Evolutionary conservation across 305 asterid species (phyloP), one percentile per base, ranked within the genome.

Genomic region (Fraxinus albicans): DNA sequence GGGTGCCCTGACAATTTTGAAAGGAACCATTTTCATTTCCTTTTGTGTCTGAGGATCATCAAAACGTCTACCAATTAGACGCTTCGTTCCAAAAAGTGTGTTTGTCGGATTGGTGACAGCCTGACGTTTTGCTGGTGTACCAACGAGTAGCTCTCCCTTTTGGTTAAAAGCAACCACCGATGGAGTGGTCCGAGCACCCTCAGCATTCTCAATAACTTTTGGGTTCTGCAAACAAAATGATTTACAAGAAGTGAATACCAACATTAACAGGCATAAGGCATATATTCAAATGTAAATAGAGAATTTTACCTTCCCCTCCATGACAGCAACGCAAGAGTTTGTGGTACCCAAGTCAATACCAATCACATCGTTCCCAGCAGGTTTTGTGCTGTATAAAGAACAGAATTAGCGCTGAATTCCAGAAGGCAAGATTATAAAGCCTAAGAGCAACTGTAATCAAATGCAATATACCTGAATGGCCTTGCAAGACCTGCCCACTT

Each of bases 331-430:
- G 80, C 90, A 86, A 38, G 92, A 91, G 76, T 91, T 89, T 7
- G 92, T 88, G 40, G 92, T 88, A 33, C 92, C 92, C 86, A 89
- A 88, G 77, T 91, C 92, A 12, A 91, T 91, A 77, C 94, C 94
- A 33, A 88, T 89, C 31, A 88, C 90, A 17, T 78, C 81, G 70
- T 77, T 77, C 21, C 82, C 78, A 29, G 40, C 78, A 5, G 85
- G 79, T 58, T 79, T 83, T 73, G 83, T 78, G 79, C 85, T 82
- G 79, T 12, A 74, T 60, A 7, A 53, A 1, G 33, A 38, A 65
- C 34, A 10, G 40, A 76, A 38, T 38, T 17, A 23, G 42, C 9
- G 27, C 8, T 3, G 19, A 25, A 8, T n/a, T 36, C 17, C 33
- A 63, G 7, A 9, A 58, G 27, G 38, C 25, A 65, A 23, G 58